Conservation (phyloP, 768 basidiomycete species). For the Naematelia aurantialba region DNA sequence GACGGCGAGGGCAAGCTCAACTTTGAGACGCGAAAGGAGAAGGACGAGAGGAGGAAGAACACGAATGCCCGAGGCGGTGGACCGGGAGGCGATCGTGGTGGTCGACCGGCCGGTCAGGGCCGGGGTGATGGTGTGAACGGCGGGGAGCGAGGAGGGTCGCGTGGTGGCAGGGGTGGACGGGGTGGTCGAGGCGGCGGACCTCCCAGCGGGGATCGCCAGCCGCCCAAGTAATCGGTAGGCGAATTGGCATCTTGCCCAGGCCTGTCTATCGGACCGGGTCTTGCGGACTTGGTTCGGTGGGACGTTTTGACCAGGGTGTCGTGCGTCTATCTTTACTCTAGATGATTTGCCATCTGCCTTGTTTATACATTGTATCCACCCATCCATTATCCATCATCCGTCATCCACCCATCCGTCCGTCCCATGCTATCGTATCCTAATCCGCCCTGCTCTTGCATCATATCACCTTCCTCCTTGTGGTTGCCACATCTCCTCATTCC, state of each 20-base stretch:
- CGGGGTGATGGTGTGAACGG: conserved; percentile 11
- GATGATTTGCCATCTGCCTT: too few relatives aligned
- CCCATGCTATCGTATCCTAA: background rate
- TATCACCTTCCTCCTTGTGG: too few relatives aligned
- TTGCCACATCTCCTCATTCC: too few relatives aligned
- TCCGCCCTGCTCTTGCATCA: too few relatives aligned
- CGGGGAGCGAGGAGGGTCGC: conserved; percentile 11
- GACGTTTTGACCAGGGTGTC: too few relatives aligned
- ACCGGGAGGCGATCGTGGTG: conserved; percentile 5
- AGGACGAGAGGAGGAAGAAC: conserved; percentile 61
- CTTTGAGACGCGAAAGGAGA: conserved; percentile 88
- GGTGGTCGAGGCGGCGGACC: conserved; percentile 9
- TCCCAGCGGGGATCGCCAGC: conserved; percentile 4
- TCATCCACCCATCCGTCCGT: background rate
- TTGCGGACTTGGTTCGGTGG: too few relatives aligned
- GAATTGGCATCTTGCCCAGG: too few relatives aligned
- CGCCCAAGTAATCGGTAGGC: background rate
- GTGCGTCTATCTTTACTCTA: too few relatives aligned
- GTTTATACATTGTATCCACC: background rate
- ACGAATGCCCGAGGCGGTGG: conserved; percentile 2
- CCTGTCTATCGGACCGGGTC: too few relatives aligned
- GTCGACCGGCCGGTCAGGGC: conserved; percentile 7
- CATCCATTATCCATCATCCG: background rate
- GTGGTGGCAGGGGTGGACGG: conserved; percentile 11
- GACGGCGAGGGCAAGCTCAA: conserved; percentile 66